These are phyloP conservation scores for Citrullus mucosospermus DNA, from an alignment of 306 rosid species.

Conservation along the genomic window DNA sequence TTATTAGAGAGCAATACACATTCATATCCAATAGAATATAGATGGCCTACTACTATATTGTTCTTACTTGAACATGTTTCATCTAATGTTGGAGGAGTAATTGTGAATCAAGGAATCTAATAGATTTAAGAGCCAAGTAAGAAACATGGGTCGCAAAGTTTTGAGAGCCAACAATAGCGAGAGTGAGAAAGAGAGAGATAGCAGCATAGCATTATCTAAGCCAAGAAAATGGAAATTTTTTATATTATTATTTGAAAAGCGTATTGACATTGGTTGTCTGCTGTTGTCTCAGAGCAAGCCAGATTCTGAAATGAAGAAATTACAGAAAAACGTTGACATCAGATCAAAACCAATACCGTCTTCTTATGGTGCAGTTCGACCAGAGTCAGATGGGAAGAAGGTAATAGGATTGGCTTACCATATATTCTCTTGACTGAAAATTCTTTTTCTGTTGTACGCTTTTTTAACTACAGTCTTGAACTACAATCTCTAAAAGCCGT, in stretches of 20 bases:
- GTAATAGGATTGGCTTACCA: constrained; percentile 15
- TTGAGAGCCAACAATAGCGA: no score
- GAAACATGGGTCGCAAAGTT: neutral
- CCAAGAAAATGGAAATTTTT: neutral
- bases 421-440: neutral
- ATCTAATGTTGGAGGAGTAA: constrained; percentile 39
- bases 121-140: constrained; percentile 36
- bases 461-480: neutral
- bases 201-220: neutral
- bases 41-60: constrained; percentile 4
- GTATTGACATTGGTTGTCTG: neutral
- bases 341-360: constrained; percentile 74
- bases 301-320: constrained; percentile 48
- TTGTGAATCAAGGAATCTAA: constrained; percentile 47
- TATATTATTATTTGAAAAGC: neutral
- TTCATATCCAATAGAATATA: neutral
- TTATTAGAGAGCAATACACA: neutral
- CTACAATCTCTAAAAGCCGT: neutral
- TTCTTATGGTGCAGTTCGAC: constrained; percentile 26
- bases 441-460: neutral
- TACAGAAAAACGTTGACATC: constrained; percentile 53
- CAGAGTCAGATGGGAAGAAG: constrained; percentile 35
- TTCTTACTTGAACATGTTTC: constrained; percentile 14
- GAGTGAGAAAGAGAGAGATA: neutral
- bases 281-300: constrained; percentile 33